Evolutionary conservation across 2,329 filamentous ascomycete species (phyloP).

Genomic region (Shiraia sp.): DNA sequence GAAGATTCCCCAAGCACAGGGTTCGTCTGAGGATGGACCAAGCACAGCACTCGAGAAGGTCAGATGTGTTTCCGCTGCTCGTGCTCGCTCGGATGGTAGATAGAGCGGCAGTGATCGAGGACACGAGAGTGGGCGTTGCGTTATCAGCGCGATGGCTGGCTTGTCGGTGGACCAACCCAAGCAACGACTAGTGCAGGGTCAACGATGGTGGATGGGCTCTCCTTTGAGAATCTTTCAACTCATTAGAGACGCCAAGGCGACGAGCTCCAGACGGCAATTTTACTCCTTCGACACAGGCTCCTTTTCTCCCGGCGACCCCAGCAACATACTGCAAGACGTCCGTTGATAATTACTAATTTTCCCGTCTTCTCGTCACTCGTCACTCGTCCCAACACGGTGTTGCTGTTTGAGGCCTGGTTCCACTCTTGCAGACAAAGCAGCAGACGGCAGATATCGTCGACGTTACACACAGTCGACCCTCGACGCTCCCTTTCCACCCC

Average conservation of each 20-base stretch:
- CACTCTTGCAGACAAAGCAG: constrained; percentile 12
- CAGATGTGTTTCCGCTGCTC: neutral
- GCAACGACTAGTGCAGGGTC: constrained; percentile 1
- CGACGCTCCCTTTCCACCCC: constrained; percentile 20
- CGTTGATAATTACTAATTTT: too few relatives aligned
- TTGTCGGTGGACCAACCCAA: neutral
- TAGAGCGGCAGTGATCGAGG: too few relatives aligned
- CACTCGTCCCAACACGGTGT: constrained; percentile 9
- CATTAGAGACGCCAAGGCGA: constrained; percentile 22
- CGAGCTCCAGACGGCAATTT: constrained; percentile 24
- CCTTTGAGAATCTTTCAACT: constrained; percentile 19
- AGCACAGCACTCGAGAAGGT: neutral
- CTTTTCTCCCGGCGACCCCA: constrained; percentile 19
- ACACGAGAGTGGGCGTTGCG: neutral
- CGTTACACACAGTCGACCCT: constrained; percentile 23
- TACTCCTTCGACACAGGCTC: constrained; percentile 22
- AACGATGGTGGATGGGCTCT: constrained; percentile 6
- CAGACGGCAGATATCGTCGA: constrained; percentile 16
- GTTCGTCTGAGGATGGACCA: too few relatives aligned
- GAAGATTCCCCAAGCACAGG: too few relatives aligned
- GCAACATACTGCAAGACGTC: too few relatives aligned
- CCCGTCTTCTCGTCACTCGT: constrained; percentile 7
- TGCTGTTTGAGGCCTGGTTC: too few relatives aligned
- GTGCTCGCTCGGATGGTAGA: too few relatives aligned
- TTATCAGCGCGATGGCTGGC: too few relatives aligned